Conservation (phyloP, 2,329 filamentous ascomycete species). For the Clarireedia sp. region DNA sequence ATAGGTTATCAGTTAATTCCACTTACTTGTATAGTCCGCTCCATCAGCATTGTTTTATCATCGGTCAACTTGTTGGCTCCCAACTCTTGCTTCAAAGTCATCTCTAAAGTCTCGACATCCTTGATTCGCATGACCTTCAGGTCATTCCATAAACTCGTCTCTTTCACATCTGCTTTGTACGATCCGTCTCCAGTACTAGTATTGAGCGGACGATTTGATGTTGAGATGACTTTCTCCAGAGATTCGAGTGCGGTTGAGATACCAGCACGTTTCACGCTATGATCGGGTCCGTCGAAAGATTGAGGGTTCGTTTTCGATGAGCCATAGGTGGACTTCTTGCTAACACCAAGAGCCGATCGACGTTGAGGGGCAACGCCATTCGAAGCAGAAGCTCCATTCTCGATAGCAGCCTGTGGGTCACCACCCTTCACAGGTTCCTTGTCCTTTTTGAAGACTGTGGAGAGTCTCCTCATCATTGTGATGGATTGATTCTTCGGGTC, state of each 20-base stretch:
- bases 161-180: constrained; percentile 41
- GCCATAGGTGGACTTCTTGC: background rate
- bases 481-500: background rate
- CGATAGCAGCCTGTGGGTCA: background rate
- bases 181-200: constrained; percentile 56
- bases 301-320: constrained; percentile 1
- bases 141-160: constrained; percentile 47
- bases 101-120: constrained; percentile 55
- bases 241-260: constrained; percentile 13
- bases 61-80: constrained; percentile 55
- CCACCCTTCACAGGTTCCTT: background rate
- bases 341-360: background rate
- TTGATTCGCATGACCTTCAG: constrained; percentile 41
- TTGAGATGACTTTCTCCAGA: constrained; percentile 29
- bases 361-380: background rate
- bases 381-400: constrained; percentile 1
- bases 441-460: constrained; percentile 13
- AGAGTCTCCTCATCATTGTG: constrained; percentile 9
- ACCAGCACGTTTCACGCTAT: constrained; percentile 12
- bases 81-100: constrained; percentile 52
- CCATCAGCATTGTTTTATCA: constrained; percentile 73
- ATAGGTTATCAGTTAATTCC: too few species aligned
- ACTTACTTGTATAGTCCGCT: constrained; percentile 52
- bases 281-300: constrained; percentile 12
- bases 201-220: constrained; percentile 53